phyloP scores from a whole-genome alignment of 1,284 basidiomycete genomes.

The Sporisorium graminicola region DNA sequence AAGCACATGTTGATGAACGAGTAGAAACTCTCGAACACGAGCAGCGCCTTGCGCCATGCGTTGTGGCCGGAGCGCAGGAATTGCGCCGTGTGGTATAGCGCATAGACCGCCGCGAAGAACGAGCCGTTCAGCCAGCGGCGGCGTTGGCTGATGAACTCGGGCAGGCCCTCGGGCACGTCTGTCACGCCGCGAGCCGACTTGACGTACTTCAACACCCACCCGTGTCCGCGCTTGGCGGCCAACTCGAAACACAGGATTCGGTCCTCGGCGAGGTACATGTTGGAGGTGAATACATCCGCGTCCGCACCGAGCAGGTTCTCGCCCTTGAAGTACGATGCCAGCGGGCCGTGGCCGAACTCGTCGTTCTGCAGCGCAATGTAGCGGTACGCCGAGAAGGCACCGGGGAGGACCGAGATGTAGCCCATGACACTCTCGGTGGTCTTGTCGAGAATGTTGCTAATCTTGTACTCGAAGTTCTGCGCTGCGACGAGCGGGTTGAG shows the following conservation, averaged over 20 bases:
- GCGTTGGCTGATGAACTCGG: slow-evolving; percentile 94
- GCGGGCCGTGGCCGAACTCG: slow-evolving; percentile 83
- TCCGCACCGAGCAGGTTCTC: slow-evolving; percentile 90
- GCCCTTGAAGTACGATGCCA: slow-evolving; percentile 96
- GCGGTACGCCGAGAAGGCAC: slow-evolving; percentile 72
- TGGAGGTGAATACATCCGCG: slow-evolving; percentile 92
- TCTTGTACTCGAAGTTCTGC: slow-evolving; percentile 96
- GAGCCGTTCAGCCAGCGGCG: slow-evolving; percentile 88
- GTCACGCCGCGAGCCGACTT: slow-evolving; percentile 95
- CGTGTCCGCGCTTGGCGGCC: slow-evolving; percentile 87
- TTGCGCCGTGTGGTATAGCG: slow-evolving; percentile 79
- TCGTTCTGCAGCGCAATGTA: slow-evolving; percentile 93
- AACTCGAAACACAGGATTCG: slow-evolving; percentile 95
- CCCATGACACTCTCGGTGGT: slow-evolving; percentile 68
- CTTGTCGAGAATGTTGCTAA: slow-evolving; percentile 68
- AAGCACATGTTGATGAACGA: slow-evolving; percentile 89
- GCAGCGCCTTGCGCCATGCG: slow-evolving; percentile 78
- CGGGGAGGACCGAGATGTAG: slow-evolving; percentile 66
- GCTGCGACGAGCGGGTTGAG: slow-evolving; percentile 84
- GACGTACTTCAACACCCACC: slow-evolving; percentile 96
- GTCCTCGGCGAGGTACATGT: slow-evolving; percentile 73
- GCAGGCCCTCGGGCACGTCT: slow-evolving; percentile 88
- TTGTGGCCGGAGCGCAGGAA: slow-evolving; percentile 88
- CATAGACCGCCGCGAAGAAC: slow-evolving; percentile 86
- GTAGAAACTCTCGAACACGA: slow-evolving; percentile 87